Base-by-base conservation (phyloP, 768 basidiomycete species). In the Pisolithus marmoratus region DNA sequence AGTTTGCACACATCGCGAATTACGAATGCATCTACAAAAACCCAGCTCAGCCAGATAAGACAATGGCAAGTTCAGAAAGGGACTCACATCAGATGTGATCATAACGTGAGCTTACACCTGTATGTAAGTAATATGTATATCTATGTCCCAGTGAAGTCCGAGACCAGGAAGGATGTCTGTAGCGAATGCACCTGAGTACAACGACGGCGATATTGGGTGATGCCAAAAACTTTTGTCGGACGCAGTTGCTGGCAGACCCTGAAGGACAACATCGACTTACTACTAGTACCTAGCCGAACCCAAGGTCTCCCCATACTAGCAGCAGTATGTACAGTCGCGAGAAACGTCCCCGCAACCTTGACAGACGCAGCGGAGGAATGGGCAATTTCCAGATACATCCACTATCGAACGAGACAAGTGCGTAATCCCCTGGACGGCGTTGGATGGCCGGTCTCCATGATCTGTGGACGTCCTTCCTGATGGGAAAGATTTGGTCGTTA, bases 81-180 rank as follows among this genome's bases (percentile, higher is more conserved):
- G 19, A 29, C 44, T 19, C 22, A 46, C 44, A 17, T 11, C 17
- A 27, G 43, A 44, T 44, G 14, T 27, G n/a, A 19, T 45, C 24
- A 7, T 45, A 45, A 45, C 43, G 43, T 45, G 14, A 45, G 15
- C 31, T 47, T 34, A 47, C 46, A 31, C 31, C 46, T 15, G 29
- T 47, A 36, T 47, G 46, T 47, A 34, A 47, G 19, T 22, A 47
- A 37, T 47, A 47, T 47, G 46, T 47, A 46, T 34, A 47, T 34
- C n/a, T 47, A 15, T 20, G 46, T n/a, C 43, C 43, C 15, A 31
- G 15, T 22, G 27, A 22, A n/a, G 14, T 24, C 29, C 31, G 46
- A 36, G 8, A 7, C 29, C 15, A n/a, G 46, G 37, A 36, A 31
- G 23, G 31, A 31, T 22, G 26, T 19, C 5, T 29, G 12, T 26